Evolutionary conservation across 192 early-diverging fungal species (phyloP).

Genomic region (Coemansia sp.): DNA sequence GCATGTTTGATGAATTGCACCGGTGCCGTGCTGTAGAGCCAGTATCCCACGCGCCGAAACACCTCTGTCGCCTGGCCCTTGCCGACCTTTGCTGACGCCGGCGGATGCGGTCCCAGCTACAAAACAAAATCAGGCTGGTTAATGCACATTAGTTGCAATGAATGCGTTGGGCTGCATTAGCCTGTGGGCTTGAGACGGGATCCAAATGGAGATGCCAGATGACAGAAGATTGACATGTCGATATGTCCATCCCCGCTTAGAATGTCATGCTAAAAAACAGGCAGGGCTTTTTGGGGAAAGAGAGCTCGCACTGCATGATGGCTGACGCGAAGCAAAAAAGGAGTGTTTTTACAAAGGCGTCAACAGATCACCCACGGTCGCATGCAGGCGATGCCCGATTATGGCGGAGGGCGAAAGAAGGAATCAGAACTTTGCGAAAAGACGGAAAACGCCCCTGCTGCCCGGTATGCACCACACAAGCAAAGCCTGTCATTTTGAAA

Average conservation of each 20-base stretch:
- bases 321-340: not conserved
- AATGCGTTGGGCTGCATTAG: not conserved
- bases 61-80: constrained; percentile 51
- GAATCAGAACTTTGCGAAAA: not conserved
- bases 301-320: not conserved
- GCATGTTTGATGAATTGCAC: constrained; percentile 57
- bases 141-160: not conserved
- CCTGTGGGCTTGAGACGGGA: not conserved
- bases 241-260: not conserved
- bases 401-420: not conserved
- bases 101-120: constrained; percentile 48
- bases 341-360: constrained; percentile 12
- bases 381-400: constrained; percentile 8
- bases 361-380: constrained; percentile 21
- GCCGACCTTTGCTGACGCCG: constrained; percentile 39
- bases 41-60: constrained; percentile 53
- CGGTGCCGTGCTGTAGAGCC: constrained; percentile 56
- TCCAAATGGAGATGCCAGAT: not conserved
- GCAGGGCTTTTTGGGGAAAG: not conserved
- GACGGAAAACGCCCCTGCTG: not conserved
- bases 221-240: not conserved
- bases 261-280: too few relatives aligned
- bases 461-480: not conserved
- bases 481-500: not conserved
- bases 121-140: not conserved